Percentiles rank a stretch among this genome's conserved stretches.
Evolutionary conservation across 352 stramenopile species (phyloP).

Genomic region (Pythium sp.): DNA sequence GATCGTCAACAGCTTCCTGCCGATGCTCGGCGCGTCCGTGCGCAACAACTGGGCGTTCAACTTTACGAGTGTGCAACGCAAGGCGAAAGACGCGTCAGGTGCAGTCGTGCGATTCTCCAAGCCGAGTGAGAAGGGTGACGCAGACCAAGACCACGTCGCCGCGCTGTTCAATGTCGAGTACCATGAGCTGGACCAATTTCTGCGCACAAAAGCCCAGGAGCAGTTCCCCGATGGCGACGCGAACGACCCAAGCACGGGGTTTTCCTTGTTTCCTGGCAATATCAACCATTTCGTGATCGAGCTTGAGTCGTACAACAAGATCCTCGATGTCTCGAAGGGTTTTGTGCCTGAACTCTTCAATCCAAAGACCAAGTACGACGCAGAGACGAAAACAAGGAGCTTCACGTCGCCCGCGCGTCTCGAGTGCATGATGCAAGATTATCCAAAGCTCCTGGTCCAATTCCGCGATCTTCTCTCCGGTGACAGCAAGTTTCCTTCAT

Average conservation of each 20-base stretch:
- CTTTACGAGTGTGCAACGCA: conserved; percentile 91
- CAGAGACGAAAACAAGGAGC: conserved; percentile 18
- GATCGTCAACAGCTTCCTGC: conserved; percentile 90
- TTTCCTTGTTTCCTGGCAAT: conserved; percentile 66
- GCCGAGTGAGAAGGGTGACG: neutral
- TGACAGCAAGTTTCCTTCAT: conserved; percentile 7
- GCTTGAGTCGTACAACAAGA: conserved; percentile 43
- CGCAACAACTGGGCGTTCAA: conserved; percentile 90
- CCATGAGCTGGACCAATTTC: conserved; percentile 67
- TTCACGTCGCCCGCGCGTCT: conserved; percentile 68
- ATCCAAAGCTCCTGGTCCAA: conserved; percentile 56
- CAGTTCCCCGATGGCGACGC: conserved; percentile 57
- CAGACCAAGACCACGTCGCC: neutral
- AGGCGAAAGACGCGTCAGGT: conserved; percentile 90
- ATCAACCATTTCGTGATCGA: conserved; percentile 70
- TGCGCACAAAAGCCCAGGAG: conserved; percentile 38
- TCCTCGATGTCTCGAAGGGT: conserved; percentile 46
- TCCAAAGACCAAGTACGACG: conserved; percentile 39
- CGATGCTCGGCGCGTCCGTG: conserved; percentile 87
- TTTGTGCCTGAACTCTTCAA: conserved; percentile 75
- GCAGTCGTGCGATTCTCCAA: conserved; percentile 56
- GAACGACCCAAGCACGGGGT: conserved; percentile 52
- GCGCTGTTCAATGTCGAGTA: conserved; percentile 77
- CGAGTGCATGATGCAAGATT: conserved; percentile 84
- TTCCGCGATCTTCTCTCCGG: conserved; percentile 17